Conservation (phyloP, 768 basidiomycete species). For the Russula virescens region DNA sequence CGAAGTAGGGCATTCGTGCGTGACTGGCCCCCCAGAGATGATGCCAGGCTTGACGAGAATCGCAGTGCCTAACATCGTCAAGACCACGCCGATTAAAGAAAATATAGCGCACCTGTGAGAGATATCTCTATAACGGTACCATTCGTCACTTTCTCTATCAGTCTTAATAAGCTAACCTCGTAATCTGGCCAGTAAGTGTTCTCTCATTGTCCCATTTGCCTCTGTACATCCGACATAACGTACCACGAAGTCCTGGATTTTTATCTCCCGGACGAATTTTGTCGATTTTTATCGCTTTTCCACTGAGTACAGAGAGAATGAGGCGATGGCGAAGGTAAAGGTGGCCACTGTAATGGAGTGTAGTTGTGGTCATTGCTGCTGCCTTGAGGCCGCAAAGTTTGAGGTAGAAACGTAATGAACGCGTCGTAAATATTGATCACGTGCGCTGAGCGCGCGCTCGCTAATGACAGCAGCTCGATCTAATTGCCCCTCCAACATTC, state of each 20-base stretch:
- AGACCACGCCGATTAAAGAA: not conserved
- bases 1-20: slow-evolving; percentile 85
- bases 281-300: slow-evolving; percentile 77
- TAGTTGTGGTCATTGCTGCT: not conserved
- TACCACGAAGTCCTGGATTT: slow-evolving; percentile 91
- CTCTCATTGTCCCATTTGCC: not conserved
- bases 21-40: slow-evolving; percentile 72
- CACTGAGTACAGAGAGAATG: slow-evolving; percentile 84
- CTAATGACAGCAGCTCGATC: too few relatives aligned
- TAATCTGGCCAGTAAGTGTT: slow-evolving; percentile 55
- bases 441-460: not conserved
- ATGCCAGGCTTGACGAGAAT: slow-evolving; percentile 90
- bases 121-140: slow-evolving; percentile 95
- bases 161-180: slow-evolving; percentile 82
- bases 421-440: slow-evolving; percentile 8
- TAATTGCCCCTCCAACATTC: not conserved
- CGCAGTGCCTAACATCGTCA: slow-evolving; percentile 62
- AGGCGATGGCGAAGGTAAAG: slow-evolving; percentile 78
- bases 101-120: slow-evolving; percentile 63
- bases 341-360: slow-evolving; percentile 69
- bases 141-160: slow-evolving; percentile 89
- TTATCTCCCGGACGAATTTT: slow-evolving; percentile 89
- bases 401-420: slow-evolving; percentile 16
- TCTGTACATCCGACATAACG: slow-evolving; percentile 17
- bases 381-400: not conserved